Conservation (phyloP, 2,329 filamentous ascomycete genomes). For the Pestalotiopsis sp. region DNA sequence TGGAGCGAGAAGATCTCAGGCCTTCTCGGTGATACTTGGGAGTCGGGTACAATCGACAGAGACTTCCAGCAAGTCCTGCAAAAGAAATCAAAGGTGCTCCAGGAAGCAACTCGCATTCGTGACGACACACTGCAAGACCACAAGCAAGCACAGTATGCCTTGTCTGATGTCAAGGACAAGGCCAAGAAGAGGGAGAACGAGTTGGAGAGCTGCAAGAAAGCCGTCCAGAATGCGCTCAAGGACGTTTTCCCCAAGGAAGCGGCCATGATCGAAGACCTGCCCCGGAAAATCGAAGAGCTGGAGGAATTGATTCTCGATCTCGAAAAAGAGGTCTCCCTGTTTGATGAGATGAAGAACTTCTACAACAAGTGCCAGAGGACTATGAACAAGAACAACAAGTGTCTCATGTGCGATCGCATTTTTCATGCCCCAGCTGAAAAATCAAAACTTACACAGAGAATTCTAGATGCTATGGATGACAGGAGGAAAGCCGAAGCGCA, state of each 20-base stretch:
- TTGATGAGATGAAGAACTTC: constrained; percentile 70
- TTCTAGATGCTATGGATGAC: constrained; percentile 66
- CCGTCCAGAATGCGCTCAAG: constrained; percentile 52
- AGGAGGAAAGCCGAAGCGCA: constrained; percentile 65
- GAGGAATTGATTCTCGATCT: constrained; percentile 62
- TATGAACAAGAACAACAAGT: constrained; percentile 70
- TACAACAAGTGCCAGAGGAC: constrained; percentile 69
- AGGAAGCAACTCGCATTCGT: constrained; percentile 69
- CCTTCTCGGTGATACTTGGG: constrained; percentile 69
- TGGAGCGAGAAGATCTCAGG: constrained; percentile 72
- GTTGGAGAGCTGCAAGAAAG: constrained; percentile 60
- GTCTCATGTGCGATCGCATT: constrained; percentile 73
- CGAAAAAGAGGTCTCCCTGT: constrained; percentile 70
- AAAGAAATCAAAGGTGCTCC: constrained; percentile 58
- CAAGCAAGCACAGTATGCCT: constrained; percentile 74
- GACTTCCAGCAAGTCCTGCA: constrained; percentile 68
- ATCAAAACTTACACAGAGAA: constrained; percentile 66
- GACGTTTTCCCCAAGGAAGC: constrained; percentile 41
- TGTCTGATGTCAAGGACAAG: constrained; percentile 67
- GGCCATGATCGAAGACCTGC: constrained; percentile 56
- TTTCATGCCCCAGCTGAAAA: constrained; percentile 66
- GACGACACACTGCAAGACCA: constrained; percentile 74
- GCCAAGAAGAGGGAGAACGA: constrained; percentile 67
- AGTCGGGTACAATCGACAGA: constrained; percentile 68
- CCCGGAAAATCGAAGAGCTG: constrained; percentile 49